A percentile compares a stretch with the other conserved stretches of the same genome.
Evolutionary conservation across 2,329 filamentous ascomycete genomes (phyloP).

Genomic region (Fusarium avenaceum): DNA sequence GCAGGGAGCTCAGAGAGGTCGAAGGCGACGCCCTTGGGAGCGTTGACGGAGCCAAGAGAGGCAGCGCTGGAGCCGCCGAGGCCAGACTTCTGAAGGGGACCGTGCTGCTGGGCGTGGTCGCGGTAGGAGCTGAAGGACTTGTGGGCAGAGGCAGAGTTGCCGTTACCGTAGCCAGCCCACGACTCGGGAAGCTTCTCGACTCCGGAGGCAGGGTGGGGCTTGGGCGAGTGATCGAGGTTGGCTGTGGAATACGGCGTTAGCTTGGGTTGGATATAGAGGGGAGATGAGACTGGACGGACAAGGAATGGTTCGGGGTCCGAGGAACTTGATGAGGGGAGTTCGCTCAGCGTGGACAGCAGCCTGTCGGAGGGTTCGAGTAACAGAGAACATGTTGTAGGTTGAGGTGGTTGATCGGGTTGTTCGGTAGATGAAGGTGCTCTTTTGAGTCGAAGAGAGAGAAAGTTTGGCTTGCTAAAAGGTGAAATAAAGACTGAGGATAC

Average conservation of each 20-base stretch:
- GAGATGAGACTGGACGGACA: slow-evolving; percentile 58
- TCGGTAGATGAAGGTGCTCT: slow-evolving; percentile 22
- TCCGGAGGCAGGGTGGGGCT: slow-evolving; percentile 80
- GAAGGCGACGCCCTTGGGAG: slow-evolving; percentile 82
- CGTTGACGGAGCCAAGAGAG: slow-evolving; percentile 78
- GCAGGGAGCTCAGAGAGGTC: slow-evolving; percentile 89
- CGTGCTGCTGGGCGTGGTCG: slow-evolving; percentile 82
- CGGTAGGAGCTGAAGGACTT: slow-evolving; percentile 81
- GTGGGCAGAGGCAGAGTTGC: slow-evolving; percentile 59
- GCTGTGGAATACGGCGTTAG: slow-evolving; percentile 62
- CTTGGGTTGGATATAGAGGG: not conserved
- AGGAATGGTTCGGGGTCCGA: slow-evolving; percentile 71
- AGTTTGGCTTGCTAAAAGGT: slow-evolving; percentile 11
- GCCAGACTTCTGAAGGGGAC: slow-evolving; percentile 74
- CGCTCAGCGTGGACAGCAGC: slow-evolving; percentile 71
- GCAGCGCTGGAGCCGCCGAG: slow-evolving; percentile 75
- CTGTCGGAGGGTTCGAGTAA: slow-evolving; percentile 69
- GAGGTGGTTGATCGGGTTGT: slow-evolving; percentile 17
- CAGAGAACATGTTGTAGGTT: slow-evolving; percentile 63
- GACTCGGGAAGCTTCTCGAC: slow-evolving; percentile 71
- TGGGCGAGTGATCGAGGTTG: slow-evolving; percentile 78
- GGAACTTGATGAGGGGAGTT: slow-evolving; percentile 72
- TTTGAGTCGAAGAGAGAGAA: slow-evolving; percentile 13
- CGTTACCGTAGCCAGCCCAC: slow-evolving; percentile 58
- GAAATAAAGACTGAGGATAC: slow-evolving; percentile 1